Conservation (phyloP, 495 filamentous ascomycete species). For the Talaromyces thailandensis region DNA sequence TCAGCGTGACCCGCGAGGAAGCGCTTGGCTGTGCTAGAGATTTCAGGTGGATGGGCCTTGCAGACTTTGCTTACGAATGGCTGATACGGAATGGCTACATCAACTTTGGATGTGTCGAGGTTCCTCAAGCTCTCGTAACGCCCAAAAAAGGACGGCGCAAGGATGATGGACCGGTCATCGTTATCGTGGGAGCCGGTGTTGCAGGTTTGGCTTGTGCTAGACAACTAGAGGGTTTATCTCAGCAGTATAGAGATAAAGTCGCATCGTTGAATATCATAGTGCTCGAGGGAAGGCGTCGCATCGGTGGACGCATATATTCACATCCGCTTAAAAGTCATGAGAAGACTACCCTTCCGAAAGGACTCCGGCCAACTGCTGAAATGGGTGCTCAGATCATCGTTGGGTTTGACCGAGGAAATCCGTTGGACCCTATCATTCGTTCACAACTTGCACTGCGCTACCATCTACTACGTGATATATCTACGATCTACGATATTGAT, state of each 20-base stretch:
- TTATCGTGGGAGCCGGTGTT: conserved; percentile 91
- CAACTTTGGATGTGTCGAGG: conserved; percentile 87
- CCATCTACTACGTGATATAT: conserved; percentile 73
- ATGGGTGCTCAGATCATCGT: conserved; percentile 97
- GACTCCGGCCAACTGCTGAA: conserved; percentile 70
- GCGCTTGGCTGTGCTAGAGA: conserved; percentile 90
- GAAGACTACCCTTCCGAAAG: conserved; percentile 33
- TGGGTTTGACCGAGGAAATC: conserved; percentile 92
- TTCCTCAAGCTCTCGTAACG: conserved; percentile 32
- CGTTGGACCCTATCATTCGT: conserved; percentile 79
- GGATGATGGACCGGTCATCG: conserved; percentile 51
- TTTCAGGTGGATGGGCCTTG: conserved; percentile 81
- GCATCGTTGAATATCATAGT: conserved; percentile 66
- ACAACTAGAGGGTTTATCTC: conserved; percentile 77
- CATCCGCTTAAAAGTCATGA: conserved; percentile 62
- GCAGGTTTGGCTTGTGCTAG: conserved; percentile 85
- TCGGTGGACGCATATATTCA: conserved; percentile 95
- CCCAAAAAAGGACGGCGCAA: conserved; percentile 39
- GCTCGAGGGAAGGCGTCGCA: conserved; percentile 75
- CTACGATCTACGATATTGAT: conserved; percentile 83
- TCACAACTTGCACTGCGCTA: conserved; percentile 85
- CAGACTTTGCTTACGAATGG: conserved; percentile 86
- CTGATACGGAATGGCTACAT: conserved; percentile 86
- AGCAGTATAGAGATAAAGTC: conserved; percentile 62
- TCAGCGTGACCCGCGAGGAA: conserved; percentile 78